These are phyloP conservation scores for Filosporella fistucella DNA, from an alignment of 495 filamentous ascomycete genomes.

Conservation along the genomic window DNA sequence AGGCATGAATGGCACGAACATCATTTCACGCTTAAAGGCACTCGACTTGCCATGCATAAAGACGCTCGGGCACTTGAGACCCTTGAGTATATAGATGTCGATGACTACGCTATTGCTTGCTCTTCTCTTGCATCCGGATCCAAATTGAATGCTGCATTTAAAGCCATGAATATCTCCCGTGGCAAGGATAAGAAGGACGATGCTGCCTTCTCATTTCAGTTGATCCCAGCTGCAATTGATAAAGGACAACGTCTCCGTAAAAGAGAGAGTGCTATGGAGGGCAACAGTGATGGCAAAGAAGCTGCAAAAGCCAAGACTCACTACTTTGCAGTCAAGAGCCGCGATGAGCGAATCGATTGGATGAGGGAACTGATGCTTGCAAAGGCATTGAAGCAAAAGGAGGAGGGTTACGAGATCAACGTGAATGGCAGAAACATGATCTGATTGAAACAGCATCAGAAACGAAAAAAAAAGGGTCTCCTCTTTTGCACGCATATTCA, in stretches of 20 bases:
- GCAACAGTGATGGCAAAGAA: slow-evolving; percentile 43
- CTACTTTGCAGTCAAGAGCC: slow-evolving; percentile 82
- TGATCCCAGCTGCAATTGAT: slow-evolving; percentile 69
- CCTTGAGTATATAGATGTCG: slow-evolving; percentile 85
- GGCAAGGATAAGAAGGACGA: slow-evolving; percentile 41
- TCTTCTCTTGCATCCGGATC: slow-evolving; percentile 60
- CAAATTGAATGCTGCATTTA: slow-evolving; percentile 85
- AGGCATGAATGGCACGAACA: slow-evolving; percentile 92
- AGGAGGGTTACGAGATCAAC: slow-evolving; percentile 72
- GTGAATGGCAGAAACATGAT: slow-evolving; percentile 82
- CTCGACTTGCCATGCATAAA: slow-evolving; percentile 74
- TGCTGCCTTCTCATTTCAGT: slow-evolving; percentile 80
- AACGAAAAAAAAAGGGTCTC: not conserved
- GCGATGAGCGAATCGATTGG: slow-evolving; percentile 94
- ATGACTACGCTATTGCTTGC: slow-evolving; percentile 93
- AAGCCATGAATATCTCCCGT: slow-evolving; percentile 67
- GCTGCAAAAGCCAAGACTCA: slow-evolving; percentile 64
- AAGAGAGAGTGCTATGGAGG: slow-evolving; percentile 35
- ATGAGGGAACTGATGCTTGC: slow-evolving; percentile 98
- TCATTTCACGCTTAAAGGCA: slow-evolving; percentile 83
- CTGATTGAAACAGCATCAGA: slow-evolving; percentile 27
- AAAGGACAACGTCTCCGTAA: slow-evolving; percentile 35
- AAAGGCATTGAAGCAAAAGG: slow-evolving; percentile 79
- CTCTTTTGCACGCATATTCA: slow-evolving; percentile 2
- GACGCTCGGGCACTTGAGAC: slow-evolving; percentile 55